These are phyloP conservation scores for Cardamine occulta DNA, from an alignment of 345 rosid genomes.

Conservation along the genomic window DNA sequence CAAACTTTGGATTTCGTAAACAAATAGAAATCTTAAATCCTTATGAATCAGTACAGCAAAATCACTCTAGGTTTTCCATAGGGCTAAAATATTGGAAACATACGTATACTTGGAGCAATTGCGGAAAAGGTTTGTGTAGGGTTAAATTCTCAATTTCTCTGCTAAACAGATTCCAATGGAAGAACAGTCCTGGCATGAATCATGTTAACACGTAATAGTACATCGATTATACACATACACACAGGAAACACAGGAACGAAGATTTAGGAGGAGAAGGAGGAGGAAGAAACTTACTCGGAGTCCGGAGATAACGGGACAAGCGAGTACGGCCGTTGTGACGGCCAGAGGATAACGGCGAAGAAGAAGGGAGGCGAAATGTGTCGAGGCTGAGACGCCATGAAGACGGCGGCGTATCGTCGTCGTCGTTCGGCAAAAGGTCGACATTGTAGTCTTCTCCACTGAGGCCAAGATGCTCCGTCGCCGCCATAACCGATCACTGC, in stretches of 20 bases:
- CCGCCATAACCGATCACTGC: constrained; percentile 22
- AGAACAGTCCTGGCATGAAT: background rate
- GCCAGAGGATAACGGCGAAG: background rate
- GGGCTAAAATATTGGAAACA: background rate
- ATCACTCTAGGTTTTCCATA: background rate
- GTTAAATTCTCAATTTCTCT: background rate
- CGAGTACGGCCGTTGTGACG: constrained; percentile 29
- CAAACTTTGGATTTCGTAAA: background rate
- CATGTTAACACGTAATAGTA: constrained; percentile 5
- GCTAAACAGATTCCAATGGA: background rate
- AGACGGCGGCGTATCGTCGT: constrained; percentile 24
- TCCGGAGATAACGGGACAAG: constrained; percentile 44
- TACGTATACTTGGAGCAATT: background rate
- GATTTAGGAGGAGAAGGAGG: background rate
- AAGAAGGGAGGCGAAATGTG: constrained; percentile 48
- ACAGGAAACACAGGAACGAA: background rate
- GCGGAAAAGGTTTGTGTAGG: background rate
- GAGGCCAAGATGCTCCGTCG: constrained; percentile 27
- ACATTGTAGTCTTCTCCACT: constrained; percentile 32
- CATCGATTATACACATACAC: background rate
- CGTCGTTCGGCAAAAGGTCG: constrained; percentile 40
- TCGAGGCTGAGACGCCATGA: constrained; percentile 61
- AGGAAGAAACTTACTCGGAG: constrained; percentile 42
- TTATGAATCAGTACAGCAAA: background rate
- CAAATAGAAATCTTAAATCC: background rate